Evolutionary conservation across 1,139 yeast genomes (phyloP).

Genomic region (Blastobotrys ciferrii): DNA sequence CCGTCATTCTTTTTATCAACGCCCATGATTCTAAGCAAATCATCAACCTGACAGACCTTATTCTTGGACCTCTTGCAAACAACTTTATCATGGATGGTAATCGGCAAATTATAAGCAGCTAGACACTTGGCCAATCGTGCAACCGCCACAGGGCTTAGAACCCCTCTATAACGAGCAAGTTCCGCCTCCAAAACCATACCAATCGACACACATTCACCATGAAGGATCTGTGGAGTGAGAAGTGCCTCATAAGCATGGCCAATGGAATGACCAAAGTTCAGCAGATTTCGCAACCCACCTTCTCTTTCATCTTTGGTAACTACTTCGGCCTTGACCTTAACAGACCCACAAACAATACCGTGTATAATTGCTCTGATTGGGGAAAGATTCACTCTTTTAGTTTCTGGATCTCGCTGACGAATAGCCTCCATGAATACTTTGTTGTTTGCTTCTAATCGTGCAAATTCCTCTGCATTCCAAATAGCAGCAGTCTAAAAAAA

Average conservation of each 20-base stretch:
- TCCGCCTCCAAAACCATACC: constrained; percentile 97
- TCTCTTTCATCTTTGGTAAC: constrained; percentile 95
- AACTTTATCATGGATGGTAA: constrained; percentile 70
- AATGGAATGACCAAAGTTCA: constrained; percentile 95
- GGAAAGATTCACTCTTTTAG: constrained; percentile 53
- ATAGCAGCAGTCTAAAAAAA: constrained; percentile 76
- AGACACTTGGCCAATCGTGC: constrained; percentile 84
- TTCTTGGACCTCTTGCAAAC: constrained; percentile 66
- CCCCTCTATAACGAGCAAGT: constrained; percentile 83
- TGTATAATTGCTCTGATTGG: constrained; percentile 71
- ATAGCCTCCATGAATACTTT: constrained; percentile 63
- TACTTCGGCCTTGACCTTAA: constrained; percentile 87
- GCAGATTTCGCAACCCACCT: constrained; percentile 85
- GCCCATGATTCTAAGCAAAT: constrained; percentile 78
- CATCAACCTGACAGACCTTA: constrained; percentile 69
- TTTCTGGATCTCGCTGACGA: constrained; percentile 41
- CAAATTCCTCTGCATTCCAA: constrained; percentile 89
- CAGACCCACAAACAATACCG: constrained; percentile 80
- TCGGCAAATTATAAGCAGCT: constrained; percentile 81
- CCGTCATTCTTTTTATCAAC: constrained; percentile 98
- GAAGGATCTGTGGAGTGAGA: constrained; percentile 91
- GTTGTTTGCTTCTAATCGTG: constrained; percentile 76
- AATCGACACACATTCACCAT: constrained; percentile 95
- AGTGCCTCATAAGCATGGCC: constrained; percentile 99
- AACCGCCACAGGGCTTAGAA: constrained; percentile 88